Percentiles rank a stretch among this genome's conserved stretches.
These are phyloP conservation scores for Fomitopsis serialis DNA, from an alignment of 768 basidiomycete species.

Conservation along the genomic window DNA sequence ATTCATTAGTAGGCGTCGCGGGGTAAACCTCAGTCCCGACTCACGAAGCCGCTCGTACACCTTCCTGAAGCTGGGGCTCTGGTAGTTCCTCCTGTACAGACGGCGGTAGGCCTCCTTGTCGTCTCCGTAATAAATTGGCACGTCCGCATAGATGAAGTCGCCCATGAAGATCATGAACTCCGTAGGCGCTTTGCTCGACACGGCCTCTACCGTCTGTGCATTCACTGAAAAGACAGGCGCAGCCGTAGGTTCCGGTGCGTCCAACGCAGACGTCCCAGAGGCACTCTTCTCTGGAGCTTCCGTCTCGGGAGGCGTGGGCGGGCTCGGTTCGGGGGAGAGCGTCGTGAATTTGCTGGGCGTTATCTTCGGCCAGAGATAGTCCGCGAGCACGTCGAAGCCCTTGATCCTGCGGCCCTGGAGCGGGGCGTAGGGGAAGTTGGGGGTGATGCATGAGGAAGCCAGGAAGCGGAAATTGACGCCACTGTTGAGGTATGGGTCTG, in stretches of 20 bases:
- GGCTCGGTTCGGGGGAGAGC: neutral
- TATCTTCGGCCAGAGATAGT: constrained; percentile 37
- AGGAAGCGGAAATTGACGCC: constrained; percentile 64
- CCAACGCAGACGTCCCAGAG: constrained; percentile 1
- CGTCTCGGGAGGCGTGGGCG: neutral
- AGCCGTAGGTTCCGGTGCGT: neutral
- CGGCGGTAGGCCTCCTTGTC: constrained; percentile 53
- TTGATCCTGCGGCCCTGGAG: constrained; percentile 45
- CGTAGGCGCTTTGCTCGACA: constrained; percentile 22
- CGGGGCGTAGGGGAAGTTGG: constrained; percentile 71
- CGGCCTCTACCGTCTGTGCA: neutral
- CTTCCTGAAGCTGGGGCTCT: constrained; percentile 57
- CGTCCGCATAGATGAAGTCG: constrained; percentile 74
- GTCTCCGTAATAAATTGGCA: constrained; percentile 59
- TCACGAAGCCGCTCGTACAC: constrained; percentile 66
- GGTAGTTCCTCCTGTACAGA: constrained; percentile 63
- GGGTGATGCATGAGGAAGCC: constrained; percentile 58
- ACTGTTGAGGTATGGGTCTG: constrained; percentile 54
- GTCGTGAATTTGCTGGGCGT: neutral
- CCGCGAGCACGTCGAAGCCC: constrained; percentile 60
- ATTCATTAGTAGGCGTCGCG: neutral
- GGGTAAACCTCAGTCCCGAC: constrained; percentile 21
- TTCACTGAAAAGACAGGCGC: neutral
- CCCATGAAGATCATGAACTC: constrained; percentile 70
- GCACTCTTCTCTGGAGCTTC: neutral